phyloP scores from a whole-genome alignment of 73 alveolate genomes.

The Tetrahymena borealis region DNA sequence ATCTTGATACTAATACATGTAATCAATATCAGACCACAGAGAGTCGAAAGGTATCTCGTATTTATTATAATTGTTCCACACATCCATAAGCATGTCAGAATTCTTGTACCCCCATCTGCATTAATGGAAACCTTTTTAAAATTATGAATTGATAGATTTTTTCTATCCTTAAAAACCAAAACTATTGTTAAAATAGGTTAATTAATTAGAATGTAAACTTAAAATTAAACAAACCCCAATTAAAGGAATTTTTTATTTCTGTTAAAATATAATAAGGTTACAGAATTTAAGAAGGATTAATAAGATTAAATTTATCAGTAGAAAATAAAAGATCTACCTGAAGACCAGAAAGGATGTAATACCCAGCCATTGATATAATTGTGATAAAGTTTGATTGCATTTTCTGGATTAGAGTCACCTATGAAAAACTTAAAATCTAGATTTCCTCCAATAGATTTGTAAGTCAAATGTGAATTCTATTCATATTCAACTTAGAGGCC shows the following conservation, averaged over 20 bases:
- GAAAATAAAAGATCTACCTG: slow-evolving; percentile 56
- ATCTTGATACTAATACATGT: slow-evolving; percentile 78
- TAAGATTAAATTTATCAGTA: too few relatives aligned
- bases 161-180: neutral
- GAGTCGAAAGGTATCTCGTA: slow-evolving; percentile 87
- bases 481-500: slow-evolving; percentile 21
- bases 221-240: too few relatives aligned
- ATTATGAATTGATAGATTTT: neutral
- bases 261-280: too few relatives aligned
- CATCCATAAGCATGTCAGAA: slow-evolving; percentile 42
- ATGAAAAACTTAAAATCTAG: slow-evolving; percentile 30
- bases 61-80: slow-evolving; percentile 52
- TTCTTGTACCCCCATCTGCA: slow-evolving; percentile 93
- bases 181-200: too few relatives aligned
- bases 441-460: slow-evolving; percentile 32
- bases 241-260: too few relatives aligned
- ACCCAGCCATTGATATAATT: slow-evolving; percentile 49
- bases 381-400: slow-evolving; percentile 24
- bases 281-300: too few relatives aligned
- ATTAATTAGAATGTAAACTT: too few relatives aligned
- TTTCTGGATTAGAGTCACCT: slow-evolving; percentile 15
- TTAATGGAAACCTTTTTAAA: slow-evolving; percentile 71
- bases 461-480: slow-evolving; percentile 13
- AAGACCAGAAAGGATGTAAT: slow-evolving; percentile 74
- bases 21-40: slow-evolving; percentile 96